These are phyloP conservation scores for Nitzschia sp. DNA, from an alignment of 108 stramenopile species.

Conservation along the genomic window DNA sequence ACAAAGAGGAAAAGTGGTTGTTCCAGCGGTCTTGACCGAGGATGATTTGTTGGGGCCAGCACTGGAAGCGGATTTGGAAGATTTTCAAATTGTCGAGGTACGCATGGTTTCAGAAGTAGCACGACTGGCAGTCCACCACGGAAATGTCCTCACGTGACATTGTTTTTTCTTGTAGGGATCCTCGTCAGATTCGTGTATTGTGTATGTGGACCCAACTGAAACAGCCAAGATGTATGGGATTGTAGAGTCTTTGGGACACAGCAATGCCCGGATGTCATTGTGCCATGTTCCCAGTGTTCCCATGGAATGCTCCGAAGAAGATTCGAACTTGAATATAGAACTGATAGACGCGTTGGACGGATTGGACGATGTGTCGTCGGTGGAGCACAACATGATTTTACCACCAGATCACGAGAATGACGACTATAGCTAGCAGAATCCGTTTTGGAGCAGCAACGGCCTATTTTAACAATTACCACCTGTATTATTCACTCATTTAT, in stretches of 20 bases:
- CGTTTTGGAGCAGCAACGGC: too few species aligned
- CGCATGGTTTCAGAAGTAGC: too few species aligned
- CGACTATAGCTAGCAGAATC: background rate
- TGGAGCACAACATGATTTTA: constrained; percentile 93
- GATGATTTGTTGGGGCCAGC: constrained; percentile 71
- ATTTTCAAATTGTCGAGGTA: constrained; percentile 60
- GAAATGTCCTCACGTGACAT: too few species aligned
- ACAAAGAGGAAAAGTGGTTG: constrained; percentile 73
- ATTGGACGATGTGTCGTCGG: constrained; percentile 93
- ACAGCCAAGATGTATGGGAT: constrained; percentile 69
- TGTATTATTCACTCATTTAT: too few species aligned
- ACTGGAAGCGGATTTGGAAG: constrained; percentile 84
- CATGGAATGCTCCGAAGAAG: constrained; percentile 87
- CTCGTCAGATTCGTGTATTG: constrained; percentile 60
- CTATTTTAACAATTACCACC: too few species aligned
- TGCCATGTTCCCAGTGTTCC: constrained; percentile 77
- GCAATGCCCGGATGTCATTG: constrained; percentile 68
- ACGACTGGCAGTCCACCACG: too few species aligned
- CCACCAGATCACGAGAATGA: background rate
- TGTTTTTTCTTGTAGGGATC: constrained; percentile 38
- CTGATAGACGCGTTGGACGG: constrained; percentile 92
- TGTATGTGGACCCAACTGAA: constrained; percentile 85
- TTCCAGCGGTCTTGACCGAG: constrained; percentile 49
- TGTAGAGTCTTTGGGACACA: constrained; percentile 58
- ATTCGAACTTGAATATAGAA: constrained; percentile 91